These are phyloP conservation scores for Paragyromitra xinjiangensis DNA, from an alignment of 495 filamentous ascomycete species.

Conservation along the genomic window DNA sequence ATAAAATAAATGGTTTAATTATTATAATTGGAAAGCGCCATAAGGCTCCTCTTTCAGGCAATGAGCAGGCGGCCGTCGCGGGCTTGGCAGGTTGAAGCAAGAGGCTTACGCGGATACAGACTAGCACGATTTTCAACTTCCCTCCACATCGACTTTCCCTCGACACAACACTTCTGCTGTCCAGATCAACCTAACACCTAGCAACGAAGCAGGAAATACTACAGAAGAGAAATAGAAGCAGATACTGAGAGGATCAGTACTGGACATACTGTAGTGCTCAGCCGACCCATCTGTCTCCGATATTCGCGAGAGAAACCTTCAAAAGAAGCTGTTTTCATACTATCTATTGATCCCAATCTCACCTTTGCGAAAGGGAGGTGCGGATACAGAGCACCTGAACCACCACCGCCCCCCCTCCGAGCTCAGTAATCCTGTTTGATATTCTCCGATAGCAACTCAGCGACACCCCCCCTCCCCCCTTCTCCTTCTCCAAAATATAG, in stretches of 20 bases:
- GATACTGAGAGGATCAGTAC: slow-evolving; percentile 33
- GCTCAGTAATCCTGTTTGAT: slow-evolving; percentile 49
- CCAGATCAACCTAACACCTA: slow-evolving; percentile 39
- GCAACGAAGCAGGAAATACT: slow-evolving; percentile 27
- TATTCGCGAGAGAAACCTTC: slow-evolving; percentile 4
- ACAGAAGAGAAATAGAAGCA: slow-evolving; percentile 5
- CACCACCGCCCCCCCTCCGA: slow-evolving; percentile 16
- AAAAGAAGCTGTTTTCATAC: slow-evolving; percentile 2
- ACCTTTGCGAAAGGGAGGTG: slow-evolving; percentile 47
- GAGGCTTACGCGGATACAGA: slow-evolving; percentile 46
- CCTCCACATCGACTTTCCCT: slow-evolving; percentile 43
- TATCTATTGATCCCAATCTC: slow-evolving; percentile 31
- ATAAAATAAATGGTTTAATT: slow-evolving; percentile 38
- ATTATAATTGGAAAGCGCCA: slow-evolving; percentile 49
- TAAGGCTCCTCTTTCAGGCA: slow-evolving; percentile 39
- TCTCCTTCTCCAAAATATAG: slow-evolving; percentile 7
- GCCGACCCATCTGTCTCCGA: slow-evolving; percentile 36
- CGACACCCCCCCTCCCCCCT: slow-evolving; percentile 15
- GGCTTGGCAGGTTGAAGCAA: slow-evolving; percentile 44
- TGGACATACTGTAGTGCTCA: slow-evolving; percentile 46
- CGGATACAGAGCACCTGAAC: slow-evolving; percentile 50
- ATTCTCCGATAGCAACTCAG: slow-evolving; percentile 46
- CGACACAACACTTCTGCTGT: slow-evolving; percentile 40
- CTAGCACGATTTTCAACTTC: slow-evolving; percentile 40
- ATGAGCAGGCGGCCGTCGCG: slow-evolving; percentile 20